A percentile compares a stretch with the other conserved stretches of the same genome.
phyloP scores from a whole-genome alignment of 768 basidiomycete species.

The Tubosaeta sp. region DNA sequence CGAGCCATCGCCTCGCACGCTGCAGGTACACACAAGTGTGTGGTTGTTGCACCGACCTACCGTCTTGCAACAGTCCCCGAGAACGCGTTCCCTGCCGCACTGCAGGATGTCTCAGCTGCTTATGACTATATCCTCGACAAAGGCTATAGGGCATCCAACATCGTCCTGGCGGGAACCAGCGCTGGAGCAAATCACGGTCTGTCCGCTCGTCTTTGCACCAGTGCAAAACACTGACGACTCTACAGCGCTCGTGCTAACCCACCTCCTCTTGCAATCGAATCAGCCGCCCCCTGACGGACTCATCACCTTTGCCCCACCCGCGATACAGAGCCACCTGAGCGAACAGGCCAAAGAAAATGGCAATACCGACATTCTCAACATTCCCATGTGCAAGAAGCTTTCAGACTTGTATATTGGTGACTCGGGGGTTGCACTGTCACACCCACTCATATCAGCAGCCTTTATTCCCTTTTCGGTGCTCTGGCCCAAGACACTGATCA shows the following conservation, averaged over 20 bases:
- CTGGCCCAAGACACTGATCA: slow-evolving; percentile 23
- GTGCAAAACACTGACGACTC: neutral
- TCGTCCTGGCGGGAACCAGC: slow-evolving; percentile 21
- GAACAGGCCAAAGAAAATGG: neutral
- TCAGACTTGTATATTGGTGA: slow-evolving; percentile 7
- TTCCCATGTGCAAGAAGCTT: fast-evolving
- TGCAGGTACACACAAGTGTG: neutral
- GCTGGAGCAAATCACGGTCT: slow-evolving; percentile 25
- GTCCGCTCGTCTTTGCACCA: neutral
- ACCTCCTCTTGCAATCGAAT: slow-evolving; percentile 48
- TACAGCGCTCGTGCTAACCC: slow-evolving; percentile 22
- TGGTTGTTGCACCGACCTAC: slow-evolving; percentile 21
- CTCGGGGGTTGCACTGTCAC: slow-evolving; percentile 1
- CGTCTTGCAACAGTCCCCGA: slow-evolving; percentile 22
- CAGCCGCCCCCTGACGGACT: slow-evolving; percentile 49
- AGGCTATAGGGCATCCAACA: slow-evolving; percentile 22
- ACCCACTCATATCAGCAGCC: slow-evolving; percentile 18
- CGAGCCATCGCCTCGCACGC: slow-evolving; percentile 3
- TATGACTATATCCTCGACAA: slow-evolving; percentile 24
- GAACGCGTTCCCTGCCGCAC: slow-evolving; percentile 20
- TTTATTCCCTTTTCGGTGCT: slow-evolving; percentile 12
- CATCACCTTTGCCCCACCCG: slow-evolving; percentile 50
- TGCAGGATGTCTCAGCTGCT: slow-evolving; percentile 23
- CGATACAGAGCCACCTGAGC: neutral
- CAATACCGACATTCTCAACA: neutral